Conservation (phyloP, 306 rosid species). For the Hippophae rhamnoides region DNA sequence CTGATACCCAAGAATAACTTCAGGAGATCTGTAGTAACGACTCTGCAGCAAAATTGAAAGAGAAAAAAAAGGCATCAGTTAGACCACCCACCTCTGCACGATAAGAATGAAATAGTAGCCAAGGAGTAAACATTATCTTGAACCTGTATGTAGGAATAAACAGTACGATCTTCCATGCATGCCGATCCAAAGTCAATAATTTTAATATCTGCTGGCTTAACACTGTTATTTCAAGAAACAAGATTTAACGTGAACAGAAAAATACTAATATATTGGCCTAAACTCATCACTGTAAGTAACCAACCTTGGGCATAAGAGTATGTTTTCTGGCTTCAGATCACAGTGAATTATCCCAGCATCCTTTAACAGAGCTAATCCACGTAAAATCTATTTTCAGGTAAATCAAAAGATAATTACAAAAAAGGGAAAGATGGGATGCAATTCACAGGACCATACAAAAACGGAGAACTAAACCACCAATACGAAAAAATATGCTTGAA, state of each 20-base stretch:
- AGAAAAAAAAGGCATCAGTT: background rate
- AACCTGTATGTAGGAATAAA: conserved; percentile 98
- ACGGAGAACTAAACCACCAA: background rate
- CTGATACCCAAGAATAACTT: conserved; percentile 99
- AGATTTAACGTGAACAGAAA: conserved; percentile 23
- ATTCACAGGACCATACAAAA: conserved; percentile 10
- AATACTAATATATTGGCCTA: conserved; percentile 13
- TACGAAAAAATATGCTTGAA: conserved; percentile 1
- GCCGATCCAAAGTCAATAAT: conserved; percentile 99
- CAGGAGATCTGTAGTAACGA: conserved; percentile 97
- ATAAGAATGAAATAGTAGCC: conserved; percentile 12
- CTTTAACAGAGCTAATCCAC: conserved; percentile 77
- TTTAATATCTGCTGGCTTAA: conserved; percentile 88
- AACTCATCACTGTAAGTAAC: conserved; percentile 25
- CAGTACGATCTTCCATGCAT: conserved; percentile 99
- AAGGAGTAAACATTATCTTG: conserved; percentile 8
- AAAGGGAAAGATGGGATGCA: conserved; percentile 18
- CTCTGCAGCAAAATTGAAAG: conserved; percentile 52
- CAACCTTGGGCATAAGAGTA: conserved; percentile 83
- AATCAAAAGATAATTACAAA: conserved; percentile 9
- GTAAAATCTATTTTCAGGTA: conserved; percentile 52
- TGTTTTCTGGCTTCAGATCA: conserved; percentile 99
- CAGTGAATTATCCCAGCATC: conserved; percentile 98
- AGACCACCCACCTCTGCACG: conserved; percentile 19
- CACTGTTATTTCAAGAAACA: conserved; percentile 33